These are phyloP conservation scores for Exophiala sp. DNA, from an alignment of 2,329 filamentous ascomycete species.

Conservation along the genomic window DNA sequence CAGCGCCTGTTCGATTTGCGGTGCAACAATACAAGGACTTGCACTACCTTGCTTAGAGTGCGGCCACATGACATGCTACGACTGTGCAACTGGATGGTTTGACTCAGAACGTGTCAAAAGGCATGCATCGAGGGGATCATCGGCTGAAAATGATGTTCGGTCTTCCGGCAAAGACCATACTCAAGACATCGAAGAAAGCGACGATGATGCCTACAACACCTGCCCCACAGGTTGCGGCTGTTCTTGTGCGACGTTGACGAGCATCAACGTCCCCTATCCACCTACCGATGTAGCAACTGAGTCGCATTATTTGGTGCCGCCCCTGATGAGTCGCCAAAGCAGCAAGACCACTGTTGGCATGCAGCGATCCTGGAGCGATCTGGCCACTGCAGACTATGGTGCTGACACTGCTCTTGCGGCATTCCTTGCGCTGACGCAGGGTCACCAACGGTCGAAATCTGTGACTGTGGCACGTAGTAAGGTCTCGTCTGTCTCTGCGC, in stretches of 20 bases:
- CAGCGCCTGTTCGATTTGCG: slow-evolving; percentile 44
- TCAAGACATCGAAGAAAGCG: slow-evolving; percentile 23
- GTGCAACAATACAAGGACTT: slow-evolving; percentile 42
- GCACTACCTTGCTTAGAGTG: slow-evolving; percentile 47
- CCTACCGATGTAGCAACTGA: slow-evolving; percentile 2
- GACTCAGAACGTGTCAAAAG: slow-evolving; percentile 15
- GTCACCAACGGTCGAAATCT: slow-evolving; percentile 21
- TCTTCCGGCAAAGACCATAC: not conserved
- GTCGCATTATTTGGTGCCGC: slow-evolving; percentile 2
- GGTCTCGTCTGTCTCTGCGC: not conserved
- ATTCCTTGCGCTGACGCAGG: slow-evolving; percentile 22
- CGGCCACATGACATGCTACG: slow-evolving; percentile 46
- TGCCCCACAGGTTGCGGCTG: slow-evolving; percentile 50
- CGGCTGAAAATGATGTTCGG: slow-evolving; percentile 18
- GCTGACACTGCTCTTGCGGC: slow-evolving; percentile 21
- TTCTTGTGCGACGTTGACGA: slow-evolving; percentile 40
- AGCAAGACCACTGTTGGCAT: slow-evolving; percentile 5
- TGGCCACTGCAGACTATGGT: slow-evolving; percentile 1
- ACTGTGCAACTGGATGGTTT: slow-evolving; percentile 45
- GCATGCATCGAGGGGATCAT: slow-evolving; percentile 8
- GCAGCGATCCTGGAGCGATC: slow-evolving; percentile 12
- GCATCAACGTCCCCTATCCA: slow-evolving; percentile 34
- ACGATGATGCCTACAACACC: slow-evolving; percentile 13
- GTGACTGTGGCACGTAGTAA: slow-evolving; percentile 7
- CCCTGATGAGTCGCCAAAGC: slow-evolving; percentile 1